phyloP scores from a whole-genome alignment of 169 alveolate genomes.

The Eimeria brunetti region DNA sequence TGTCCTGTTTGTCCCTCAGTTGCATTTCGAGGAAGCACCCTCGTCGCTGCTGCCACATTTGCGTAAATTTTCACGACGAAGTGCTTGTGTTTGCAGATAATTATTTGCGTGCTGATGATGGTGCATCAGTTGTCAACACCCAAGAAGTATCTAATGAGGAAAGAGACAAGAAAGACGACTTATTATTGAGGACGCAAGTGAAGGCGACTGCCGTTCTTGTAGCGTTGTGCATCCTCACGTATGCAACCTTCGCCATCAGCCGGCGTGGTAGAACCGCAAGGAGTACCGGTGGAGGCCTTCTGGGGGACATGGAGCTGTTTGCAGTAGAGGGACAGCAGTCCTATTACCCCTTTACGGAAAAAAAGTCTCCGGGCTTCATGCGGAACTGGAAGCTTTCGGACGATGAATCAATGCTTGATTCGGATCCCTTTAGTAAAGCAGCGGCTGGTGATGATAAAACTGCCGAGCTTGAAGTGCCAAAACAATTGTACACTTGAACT shows the following conservation, averaged over 20 bases:
- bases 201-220: neutral
- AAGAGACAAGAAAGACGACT: neutral
- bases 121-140: neutral
- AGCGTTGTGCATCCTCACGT: neutral
- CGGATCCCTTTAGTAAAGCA: neutral
- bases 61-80: neutral
- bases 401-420: neutral
- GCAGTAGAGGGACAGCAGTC: neutral
- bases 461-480: neutral
- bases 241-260: neutral
- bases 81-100: neutral
- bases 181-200: neutral
- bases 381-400: neutral
- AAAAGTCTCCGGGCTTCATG: neutral
- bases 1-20: neutral
- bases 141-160: neutral
- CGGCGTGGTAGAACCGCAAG: neutral
- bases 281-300: neutral
- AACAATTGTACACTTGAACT: no score
- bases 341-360: neutral
- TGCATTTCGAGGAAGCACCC: neutral
- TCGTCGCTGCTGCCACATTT: neutral
- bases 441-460: neutral
- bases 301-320: neutral
- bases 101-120: neutral